Evolutionary conservation across 371 early-diverging fungal genomes (phyloP).

Genomic region (Thermomucor indicae-seudaticae): DNA sequence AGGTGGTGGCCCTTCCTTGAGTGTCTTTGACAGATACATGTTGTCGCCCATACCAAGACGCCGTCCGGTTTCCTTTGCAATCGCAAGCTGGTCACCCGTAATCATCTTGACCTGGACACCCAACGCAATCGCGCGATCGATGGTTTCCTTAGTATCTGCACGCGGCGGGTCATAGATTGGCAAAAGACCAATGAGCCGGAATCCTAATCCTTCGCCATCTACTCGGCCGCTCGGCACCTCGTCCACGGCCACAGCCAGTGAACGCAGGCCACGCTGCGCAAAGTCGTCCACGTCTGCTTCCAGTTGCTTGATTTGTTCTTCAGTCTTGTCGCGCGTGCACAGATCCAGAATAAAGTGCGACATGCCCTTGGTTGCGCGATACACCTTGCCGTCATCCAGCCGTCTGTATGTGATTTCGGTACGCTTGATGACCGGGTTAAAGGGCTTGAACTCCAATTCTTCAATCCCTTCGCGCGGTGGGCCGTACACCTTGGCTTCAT

Average conservation of each 20-base stretch:
- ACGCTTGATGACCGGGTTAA: constrained; percentile 87
- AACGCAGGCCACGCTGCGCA: constrained; percentile 80
- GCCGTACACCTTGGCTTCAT: constrained; percentile 51
- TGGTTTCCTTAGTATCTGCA: constrained; percentile 77
- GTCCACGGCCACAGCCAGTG: constrained; percentile 74
- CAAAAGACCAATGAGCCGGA: constrained; percentile 62
- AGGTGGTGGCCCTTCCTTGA: constrained; percentile 67
- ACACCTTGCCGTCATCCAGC: constrained; percentile 53
- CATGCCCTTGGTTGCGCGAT: constrained; percentile 73
- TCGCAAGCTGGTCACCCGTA: constrained; percentile 91
- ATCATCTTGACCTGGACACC: constrained; percentile 94
- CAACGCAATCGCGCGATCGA: constrained; percentile 77
- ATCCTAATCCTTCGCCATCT: constrained; percentile 46
- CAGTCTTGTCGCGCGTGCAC: constrained; percentile 63
- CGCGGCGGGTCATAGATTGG: constrained; percentile 89
- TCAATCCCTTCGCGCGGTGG: constrained; percentile 63
- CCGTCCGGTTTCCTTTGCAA: constrained; percentile 84
- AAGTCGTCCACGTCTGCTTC: constrained; percentile 71
- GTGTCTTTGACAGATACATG: constrained; percentile 71
- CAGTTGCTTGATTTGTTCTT: constrained; percentile 47
- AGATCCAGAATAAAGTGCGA: constrained; percentile 68
- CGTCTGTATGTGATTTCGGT: constrained; percentile 74
- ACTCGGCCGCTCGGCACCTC: constrained; percentile 45
- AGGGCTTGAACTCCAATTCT: constrained; percentile 74
- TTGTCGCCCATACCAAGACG: constrained; percentile 68